phyloP scores from a whole-genome alignment of 805 yeast species.

The Candida glaebosa region DNA sequence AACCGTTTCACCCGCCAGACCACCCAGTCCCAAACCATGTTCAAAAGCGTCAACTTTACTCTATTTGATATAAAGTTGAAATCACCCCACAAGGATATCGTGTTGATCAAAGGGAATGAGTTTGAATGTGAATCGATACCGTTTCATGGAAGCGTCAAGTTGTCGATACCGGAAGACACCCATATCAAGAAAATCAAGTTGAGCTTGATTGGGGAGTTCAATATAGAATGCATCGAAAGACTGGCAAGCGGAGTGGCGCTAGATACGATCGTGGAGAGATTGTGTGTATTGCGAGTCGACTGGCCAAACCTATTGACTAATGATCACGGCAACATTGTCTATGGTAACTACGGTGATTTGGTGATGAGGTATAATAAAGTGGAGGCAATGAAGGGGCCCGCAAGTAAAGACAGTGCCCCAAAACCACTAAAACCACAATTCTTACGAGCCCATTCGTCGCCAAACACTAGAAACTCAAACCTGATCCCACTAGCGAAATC shows the following conservation, averaged over 20 bases:
- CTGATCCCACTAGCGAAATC: constrained; percentile 26
- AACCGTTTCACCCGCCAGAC: no score
- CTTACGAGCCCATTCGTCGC: constrained; percentile 29
- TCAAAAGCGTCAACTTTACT: constrained; percentile 19
- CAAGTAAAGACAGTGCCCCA: constrained; percentile 14
- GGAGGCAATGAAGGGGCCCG: constrained; percentile 1
- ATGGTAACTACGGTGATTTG: constrained; percentile 42
- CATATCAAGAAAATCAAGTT: constrained; percentile 38
- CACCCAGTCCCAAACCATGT: no score
- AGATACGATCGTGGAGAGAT: constrained; percentile 35
- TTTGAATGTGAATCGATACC: constrained; percentile 42
- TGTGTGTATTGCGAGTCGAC: constrained; percentile 38
- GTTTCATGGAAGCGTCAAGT: constrained; percentile 46
- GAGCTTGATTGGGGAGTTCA: constrained; percentile 40
- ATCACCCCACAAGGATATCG: constrained; percentile 38
- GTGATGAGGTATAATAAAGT: constrained; percentile 21
- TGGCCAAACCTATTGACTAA: constrained; percentile 47
- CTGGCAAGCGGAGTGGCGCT: constrained; percentile 24
- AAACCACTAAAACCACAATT: constrained; percentile 28
- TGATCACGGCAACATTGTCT: constrained; percentile 33
- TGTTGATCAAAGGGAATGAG: constrained; percentile 43
- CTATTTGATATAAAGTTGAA: constrained; percentile 37
- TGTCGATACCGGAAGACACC: constrained; percentile 41
- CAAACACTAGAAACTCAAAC: constrained; percentile 12
- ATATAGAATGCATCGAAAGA: constrained; percentile 38